Base-by-base conservation (phyloP, 2,329 filamentous ascomycete species). In the Penicillium sp. region DNA sequence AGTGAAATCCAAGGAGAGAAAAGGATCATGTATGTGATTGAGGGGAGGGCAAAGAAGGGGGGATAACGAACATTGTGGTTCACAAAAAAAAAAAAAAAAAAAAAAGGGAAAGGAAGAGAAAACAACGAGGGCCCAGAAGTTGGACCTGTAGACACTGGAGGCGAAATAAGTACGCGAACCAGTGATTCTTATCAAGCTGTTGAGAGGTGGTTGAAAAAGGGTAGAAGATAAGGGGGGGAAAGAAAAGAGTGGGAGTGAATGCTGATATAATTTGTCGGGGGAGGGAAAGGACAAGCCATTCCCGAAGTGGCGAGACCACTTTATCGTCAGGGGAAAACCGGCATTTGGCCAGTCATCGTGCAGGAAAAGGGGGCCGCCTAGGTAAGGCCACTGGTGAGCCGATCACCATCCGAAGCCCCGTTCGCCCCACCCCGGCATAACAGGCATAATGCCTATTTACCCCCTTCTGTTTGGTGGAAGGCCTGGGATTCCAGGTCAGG, bases 301-400 rank as follows among this genome's bases (percentile, higher is more conserved):
- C 65, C 70, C 70, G 70, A 68, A 67, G 71, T 73, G 71, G 71
- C 71, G 71, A 71, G 70, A 71, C 63, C 52, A 46, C 58, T 58
- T 53, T 54, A 62, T 64, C 56, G 52, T 43, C 48, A 51, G 59
- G 54, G 57, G 31, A 52, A 54, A 47, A 49, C 52, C 53, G 31
- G 26, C 48, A 2, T 47, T 26, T 22, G 43, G 44, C 49, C 49
- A 50, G 35, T 50, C 21, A 50, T 4, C 37, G 51, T 8, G 7
- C 26, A 45, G 33, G 27, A 46, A 46, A 49, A 35, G 16, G 52
- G 48, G 57, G 47, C 29, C 24, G 37, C 31, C 21, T 42, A 35
- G 58, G 54, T 71, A 67, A 68, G 67, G 68, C 70, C 69, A 72
- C 70, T 65, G 56, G 57, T 63, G 62, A 69, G 67, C 70, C 69